A percentile compares a stretch with the other conserved stretches of the same genome.
These are phyloP conservation scores for Cyclocybe cylindracea DNA, from an alignment of 768 basidiomycete genomes.

Conservation along the genomic window DNA sequence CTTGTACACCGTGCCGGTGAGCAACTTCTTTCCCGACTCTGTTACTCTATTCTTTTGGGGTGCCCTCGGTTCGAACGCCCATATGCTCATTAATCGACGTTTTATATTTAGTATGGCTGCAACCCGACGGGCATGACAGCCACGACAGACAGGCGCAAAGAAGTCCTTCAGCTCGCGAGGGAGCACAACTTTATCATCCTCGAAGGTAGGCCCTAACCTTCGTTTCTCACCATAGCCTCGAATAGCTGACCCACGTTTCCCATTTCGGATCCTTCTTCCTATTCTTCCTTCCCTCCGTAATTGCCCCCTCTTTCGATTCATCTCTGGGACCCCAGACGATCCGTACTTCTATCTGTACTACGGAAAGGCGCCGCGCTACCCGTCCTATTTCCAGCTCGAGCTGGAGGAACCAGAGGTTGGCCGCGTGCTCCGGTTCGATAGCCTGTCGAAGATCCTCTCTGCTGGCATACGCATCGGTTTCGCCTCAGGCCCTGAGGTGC, in stretches of 20 bases:
- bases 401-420: slow-evolving; percentile 65
- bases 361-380: slow-evolving; percentile 58
- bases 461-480: slow-evolving; percentile 83
- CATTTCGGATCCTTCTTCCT: background rate
- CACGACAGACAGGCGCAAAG: slow-evolving; percentile 64
- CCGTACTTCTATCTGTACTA: slow-evolving; percentile 83
- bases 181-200: slow-evolving; percentile 81
- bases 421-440: slow-evolving; percentile 86
- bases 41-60: background rate
- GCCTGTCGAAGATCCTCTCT: slow-evolving; percentile 81
- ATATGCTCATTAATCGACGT: background rate
- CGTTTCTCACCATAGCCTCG: background rate
- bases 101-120: slow-evolving; percentile 62
- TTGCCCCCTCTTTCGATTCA: background rate
- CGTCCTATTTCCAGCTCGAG: slow-evolving; percentile 85
- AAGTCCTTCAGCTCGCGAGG: slow-evolving; percentile 69
- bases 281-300: background rate
- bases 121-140: slow-evolving; percentile 88
- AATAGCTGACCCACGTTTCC: background rate
- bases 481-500: slow-evolving; percentile 67
- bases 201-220: slow-evolving; percentile 58
- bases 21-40: slow-evolving; percentile 10
- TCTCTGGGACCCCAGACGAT: slow-evolving; percentile 35
- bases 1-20: slow-evolving; percentile 79
- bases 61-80: background rate